Base-by-base conservation (phyloP, 2,329 filamentous ascomycete species). In the Penicillium palitans region DNA sequence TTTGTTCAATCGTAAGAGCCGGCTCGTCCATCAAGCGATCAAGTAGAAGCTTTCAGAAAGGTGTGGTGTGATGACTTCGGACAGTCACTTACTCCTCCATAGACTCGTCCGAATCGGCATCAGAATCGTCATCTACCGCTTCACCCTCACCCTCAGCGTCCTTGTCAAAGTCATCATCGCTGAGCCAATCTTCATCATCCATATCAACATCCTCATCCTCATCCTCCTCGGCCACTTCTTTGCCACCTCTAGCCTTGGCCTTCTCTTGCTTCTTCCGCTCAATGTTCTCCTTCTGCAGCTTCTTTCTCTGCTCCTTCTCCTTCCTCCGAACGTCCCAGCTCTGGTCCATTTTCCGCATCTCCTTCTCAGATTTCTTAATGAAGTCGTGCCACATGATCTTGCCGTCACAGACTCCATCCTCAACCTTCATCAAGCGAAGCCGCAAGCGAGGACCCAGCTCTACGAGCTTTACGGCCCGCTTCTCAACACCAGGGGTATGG, bases 331-430 rank as follows among this genome's bases (percentile, higher is more conserved):
- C 82, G 66, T 92, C 88, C 90, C 95, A 98, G 66, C 86, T 84
- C 79, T 88, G 85, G 66, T 98, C 93, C 67, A 97, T 77, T 63
- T 89, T 85, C 71, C 87, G 84, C 57, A 91, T 79, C 74, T 99
- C 93, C 19, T 85, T 83, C 66, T 86, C 86, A 7, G 86, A 87
- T 82, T 99, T 99, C 72, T 88, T 85, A 53, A 98, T 87, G 72
- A 91, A 96, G 72, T 97, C 92, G 75, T 99, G 95, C 95, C 95
- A 99, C 90, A 99, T 90, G 57, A 96, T 84, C 73, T 91, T 95
- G 50, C 95, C 95, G 27, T 85, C 84, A 69, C 92, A 97, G 7
- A 98, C 77, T 1, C 93, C 95, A 68, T 99, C 95, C 72, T 99
- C 95, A 5, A 99, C 93, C 79, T 99, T 99, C 55, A 91, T 93